Evolutionary conservation across 192 early-diverging fungal genomes (phyloP).

Genomic region (Gigaspora rosea): DNA sequence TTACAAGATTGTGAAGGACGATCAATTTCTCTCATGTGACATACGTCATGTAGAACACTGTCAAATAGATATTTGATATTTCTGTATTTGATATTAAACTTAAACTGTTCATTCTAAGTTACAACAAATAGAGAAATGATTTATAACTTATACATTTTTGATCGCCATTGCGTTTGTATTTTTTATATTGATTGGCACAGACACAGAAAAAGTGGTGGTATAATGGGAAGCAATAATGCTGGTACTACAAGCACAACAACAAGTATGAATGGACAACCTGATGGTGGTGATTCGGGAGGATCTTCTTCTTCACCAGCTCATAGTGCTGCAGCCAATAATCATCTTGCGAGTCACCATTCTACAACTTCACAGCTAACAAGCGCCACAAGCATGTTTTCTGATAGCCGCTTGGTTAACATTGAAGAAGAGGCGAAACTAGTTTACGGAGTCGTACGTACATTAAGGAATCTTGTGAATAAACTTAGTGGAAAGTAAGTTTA

Average conservation of each 20-base stretch:
- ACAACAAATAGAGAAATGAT: constrained; percentile 50
- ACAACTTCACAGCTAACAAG: constrained; percentile 28
- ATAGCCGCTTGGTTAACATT: constrained; percentile 57
- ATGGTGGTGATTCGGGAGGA: constrained; percentile 27
- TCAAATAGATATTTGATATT: no score
- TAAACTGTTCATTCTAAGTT: neutral
- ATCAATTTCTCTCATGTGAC: no score
- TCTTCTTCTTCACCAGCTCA: constrained; percentile 34
- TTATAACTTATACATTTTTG: constrained; percentile 91
- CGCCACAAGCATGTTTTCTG: constrained; percentile 35
- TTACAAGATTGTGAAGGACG: no score
- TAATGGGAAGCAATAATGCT: constrained; percentile 20
- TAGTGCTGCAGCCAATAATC: constrained; percentile 24
- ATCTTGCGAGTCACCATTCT: constrained; percentile 32
- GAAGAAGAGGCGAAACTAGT: constrained; percentile 94
- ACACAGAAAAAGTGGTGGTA: constrained; percentile 38
- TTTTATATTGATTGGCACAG: constrained; percentile 83
- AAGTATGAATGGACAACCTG: constrained; percentile 43
- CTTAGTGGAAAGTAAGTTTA: constrained; percentile 58
- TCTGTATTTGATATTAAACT: neutral
- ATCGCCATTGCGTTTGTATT: constrained; percentile 89
- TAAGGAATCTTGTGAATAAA: constrained; percentile 87
- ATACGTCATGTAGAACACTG: no score
- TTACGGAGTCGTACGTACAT: constrained; percentile 92
- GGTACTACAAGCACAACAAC: constrained; percentile 39